A percentile compares a stretch with the other conserved stretches of the same genome.
Conservation (phyloP, 768 basidiomycete species). For the Russula emetica region DNA sequence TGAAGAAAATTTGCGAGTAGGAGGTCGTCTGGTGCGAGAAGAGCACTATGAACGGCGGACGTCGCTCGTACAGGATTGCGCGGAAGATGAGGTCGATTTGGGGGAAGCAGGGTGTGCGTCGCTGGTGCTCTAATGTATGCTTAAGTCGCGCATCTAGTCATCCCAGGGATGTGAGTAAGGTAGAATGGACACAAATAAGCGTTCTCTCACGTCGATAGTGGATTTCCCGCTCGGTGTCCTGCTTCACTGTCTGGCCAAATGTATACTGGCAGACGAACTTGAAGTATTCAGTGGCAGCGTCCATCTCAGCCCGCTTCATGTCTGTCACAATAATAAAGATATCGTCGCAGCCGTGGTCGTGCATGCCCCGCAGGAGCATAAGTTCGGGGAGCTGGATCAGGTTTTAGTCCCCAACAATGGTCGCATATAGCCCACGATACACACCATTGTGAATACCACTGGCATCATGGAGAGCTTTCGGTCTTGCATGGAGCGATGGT, state of each 20-base stretch:
- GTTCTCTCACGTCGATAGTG: constrained; percentile 53
- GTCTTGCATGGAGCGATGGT: constrained; percentile 71
- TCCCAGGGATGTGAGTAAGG: constrained; percentile 10
- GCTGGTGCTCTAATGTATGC: constrained; percentile 62
- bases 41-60: constrained; percentile 69
- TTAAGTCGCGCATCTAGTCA: constrained; percentile 58
- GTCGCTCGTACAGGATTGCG: constrained; percentile 71
- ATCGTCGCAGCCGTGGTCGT: constrained; percentile 74
- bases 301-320: constrained; percentile 75
- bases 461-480: constrained; percentile 72
- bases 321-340: constrained; percentile 77
- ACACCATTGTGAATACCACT: constrained; percentile 76
- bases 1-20: constrained; percentile 79
- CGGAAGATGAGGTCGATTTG: constrained; percentile 77
- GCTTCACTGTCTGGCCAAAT: constrained; percentile 59
- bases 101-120: constrained; percentile 74
- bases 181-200: not conserved
- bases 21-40: constrained; percentile 79
- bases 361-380: constrained; percentile 77
- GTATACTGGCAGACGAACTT: constrained; percentile 65
- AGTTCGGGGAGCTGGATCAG: constrained; percentile 62
- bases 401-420: not conserved
- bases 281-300: constrained; percentile 74
- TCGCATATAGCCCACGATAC: constrained; percentile 20
- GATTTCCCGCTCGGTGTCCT: constrained; percentile 61